Evolutionary conservation across 306 rosid genomes (phyloP).

Genomic region (Styphnolobium japonicum): DNA sequence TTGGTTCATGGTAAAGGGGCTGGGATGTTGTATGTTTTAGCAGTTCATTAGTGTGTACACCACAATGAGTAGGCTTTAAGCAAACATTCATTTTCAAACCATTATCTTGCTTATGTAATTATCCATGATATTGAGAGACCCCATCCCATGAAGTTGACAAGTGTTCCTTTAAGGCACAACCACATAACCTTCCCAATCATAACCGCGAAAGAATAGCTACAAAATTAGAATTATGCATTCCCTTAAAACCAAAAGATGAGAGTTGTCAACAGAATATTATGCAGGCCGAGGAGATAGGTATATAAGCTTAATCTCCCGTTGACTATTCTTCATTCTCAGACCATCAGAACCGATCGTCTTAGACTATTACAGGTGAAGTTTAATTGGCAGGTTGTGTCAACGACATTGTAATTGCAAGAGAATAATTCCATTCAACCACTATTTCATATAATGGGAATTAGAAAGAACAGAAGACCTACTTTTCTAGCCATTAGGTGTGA

Average conservation of each 20-base stretch:
- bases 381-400: not conserved
- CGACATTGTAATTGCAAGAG: conserved; percentile 2
- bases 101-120: not conserved
- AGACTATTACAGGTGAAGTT: not conserved
- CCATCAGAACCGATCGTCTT: not conserved
- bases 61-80: conserved; percentile 29
- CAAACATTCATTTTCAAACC: not conserved
- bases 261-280: not conserved
- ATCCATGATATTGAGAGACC: not conserved
- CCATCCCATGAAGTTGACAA: not conserved
- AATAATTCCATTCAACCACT: not conserved
- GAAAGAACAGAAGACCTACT: not conserved
- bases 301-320: not conserved
- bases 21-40: not conserved
- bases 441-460: not conserved
- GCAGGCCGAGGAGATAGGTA: not conserved
- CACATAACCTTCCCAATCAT: not conserved
- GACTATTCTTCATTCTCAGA: not conserved
- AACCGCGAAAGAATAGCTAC: conserved; percentile 13
- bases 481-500: conserved; percentile 35
- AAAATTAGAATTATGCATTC: not conserved
- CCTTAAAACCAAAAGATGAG: not conserved
- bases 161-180: not conserved
- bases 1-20: not conserved
- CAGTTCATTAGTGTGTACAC: not conserved